A percentile compares a stretch with the other conserved stretches of the same genome.
Conservation (phyloP, 805 yeast species). For the Candida orba region DNA sequence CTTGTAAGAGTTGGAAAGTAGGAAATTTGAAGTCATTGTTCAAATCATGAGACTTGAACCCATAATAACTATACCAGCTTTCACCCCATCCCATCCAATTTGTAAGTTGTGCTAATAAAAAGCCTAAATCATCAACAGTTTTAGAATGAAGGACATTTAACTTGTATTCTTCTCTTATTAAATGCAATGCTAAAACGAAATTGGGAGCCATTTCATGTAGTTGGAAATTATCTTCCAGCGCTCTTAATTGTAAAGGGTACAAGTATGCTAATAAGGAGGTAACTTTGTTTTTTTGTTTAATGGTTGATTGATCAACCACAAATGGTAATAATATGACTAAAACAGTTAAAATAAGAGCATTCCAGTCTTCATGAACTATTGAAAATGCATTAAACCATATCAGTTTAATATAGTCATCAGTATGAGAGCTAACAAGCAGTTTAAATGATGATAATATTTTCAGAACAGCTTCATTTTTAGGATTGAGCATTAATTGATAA, state of each 20-base stretch:
- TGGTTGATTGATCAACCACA: constrained; percentile 21
- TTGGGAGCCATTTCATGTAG: constrained; percentile 53
- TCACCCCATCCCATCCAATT: constrained; percentile 72
- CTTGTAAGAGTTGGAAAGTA: constrained; percentile 28
- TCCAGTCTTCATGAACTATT: constrained; percentile 49
- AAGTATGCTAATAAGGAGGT: constrained; percentile 10
- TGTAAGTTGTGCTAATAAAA: constrained; percentile 53
- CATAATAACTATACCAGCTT: constrained; percentile 55
- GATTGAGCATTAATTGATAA: constrained; percentile 34
- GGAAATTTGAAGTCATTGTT: constrained; percentile 36
- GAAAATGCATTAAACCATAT: constrained; percentile 54
- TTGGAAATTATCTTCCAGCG: constrained; percentile 25
- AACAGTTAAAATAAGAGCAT: constrained; percentile 45
- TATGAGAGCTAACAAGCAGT: constrained; percentile 49
- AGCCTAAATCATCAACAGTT: constrained; percentile 36
- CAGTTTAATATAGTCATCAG: constrained; percentile 51
- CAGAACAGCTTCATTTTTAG: constrained; percentile 36
- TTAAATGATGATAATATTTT: constrained; percentile 43
- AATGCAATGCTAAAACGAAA: constrained; percentile 61
- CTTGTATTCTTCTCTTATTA: constrained; percentile 67
- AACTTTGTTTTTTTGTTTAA: constrained; percentile 9
- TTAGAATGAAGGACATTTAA: constrained; percentile 42
- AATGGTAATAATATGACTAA: constrained; percentile 45
- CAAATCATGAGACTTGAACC: constrained; percentile 24
- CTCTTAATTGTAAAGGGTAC: constrained; percentile 12